Base-by-base conservation (phyloP, 129 eudicot species). In the Flaveria brownii region DNA sequence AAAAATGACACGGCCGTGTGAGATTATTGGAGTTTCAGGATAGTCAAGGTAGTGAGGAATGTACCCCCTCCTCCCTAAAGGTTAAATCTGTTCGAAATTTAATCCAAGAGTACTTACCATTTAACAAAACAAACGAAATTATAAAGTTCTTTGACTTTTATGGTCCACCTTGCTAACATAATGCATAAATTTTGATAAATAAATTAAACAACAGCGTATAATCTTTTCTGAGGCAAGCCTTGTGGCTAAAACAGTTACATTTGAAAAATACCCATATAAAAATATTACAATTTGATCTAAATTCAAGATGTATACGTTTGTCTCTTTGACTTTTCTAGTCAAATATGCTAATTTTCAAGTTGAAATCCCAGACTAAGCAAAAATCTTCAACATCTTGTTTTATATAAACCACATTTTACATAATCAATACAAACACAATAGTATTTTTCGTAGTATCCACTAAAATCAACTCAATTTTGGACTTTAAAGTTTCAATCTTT, bases 111-210 rank as follows among this genome's bases (percentile, higher is more conserved):
- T 41, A 68, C 57, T 43, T 60, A 0, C 68, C 68, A 68, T 77
- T 57, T 1, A 54, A 65, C 16, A 26, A 57, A 39, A 59, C 49
- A 9, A 14, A 74, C 17, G 59, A 26, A 52, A 25, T 41, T 43
- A 52, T 66, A 66, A 66, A 66, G 52, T 4, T 80, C 52, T 36
- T 66, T 80, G 74, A 80, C 83, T 66, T 80, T 65, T 66, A 43
- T 67, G 55, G 79, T 80, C 79, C 56, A 79, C 41, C 30, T 16
- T 62, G 54, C 46, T 3, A n/a, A 22, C 66, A 25, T 72, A 33
- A 22, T 54, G 66, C 30, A 10, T 70, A 7, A 71, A 61, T 1
- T 16, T 22, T 57, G 1, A 26, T 60, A 26, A 10, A 10, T 10
- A 45, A 45, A 5, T 5, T 12, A 10, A 26, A 39, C 57, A 56